phyloP scores from a whole-genome alignment of 306 rosid species.

The Notholithocarpus densiflorus region DNA sequence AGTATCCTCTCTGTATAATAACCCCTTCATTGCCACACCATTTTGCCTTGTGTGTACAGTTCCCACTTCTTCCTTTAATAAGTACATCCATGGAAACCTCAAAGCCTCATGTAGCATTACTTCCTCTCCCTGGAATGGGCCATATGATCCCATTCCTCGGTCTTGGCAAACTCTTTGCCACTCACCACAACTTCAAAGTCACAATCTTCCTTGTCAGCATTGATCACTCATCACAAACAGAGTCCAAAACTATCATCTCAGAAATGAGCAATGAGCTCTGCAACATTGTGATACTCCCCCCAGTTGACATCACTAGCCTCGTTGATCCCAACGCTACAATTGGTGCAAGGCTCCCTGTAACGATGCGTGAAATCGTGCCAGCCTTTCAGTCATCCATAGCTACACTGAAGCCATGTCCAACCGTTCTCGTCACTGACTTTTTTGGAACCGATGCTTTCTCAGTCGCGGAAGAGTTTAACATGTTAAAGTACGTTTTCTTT shows the following conservation, averaged over 20 bases:
- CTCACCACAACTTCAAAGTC: conserved; percentile 24
- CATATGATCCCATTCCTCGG: conserved; percentile 51
- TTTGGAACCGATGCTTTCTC: conserved; percentile 41
- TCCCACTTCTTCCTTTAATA: no score
- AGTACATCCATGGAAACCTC: conserved; percentile 6
- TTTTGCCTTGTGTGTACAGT: no score
- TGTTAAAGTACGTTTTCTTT: conserved; percentile 41
- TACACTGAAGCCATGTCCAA: conserved; percentile 15
- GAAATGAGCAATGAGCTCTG: neutral
- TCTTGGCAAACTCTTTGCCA: conserved; percentile 35
- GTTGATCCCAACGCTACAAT: neutral
- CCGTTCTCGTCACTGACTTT: conserved; percentile 41
- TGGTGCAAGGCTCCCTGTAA: neutral
- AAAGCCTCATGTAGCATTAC: conserved; percentile 30
- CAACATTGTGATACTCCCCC: neutral
- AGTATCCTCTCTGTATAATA: no score
- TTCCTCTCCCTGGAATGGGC: neutral
- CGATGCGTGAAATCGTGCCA: conserved; percentile 28
- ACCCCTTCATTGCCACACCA: no score
- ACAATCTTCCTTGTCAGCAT: conserved; percentile 35
- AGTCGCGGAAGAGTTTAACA: conserved; percentile 44
- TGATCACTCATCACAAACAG: conserved; percentile 24
- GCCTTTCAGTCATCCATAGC: conserved; percentile 14
- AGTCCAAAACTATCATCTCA: conserved; percentile 7
- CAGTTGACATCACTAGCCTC: no score